Conservation (phyloP, 164 flowering plant species). For the Liquidambar formosana region DNA sequence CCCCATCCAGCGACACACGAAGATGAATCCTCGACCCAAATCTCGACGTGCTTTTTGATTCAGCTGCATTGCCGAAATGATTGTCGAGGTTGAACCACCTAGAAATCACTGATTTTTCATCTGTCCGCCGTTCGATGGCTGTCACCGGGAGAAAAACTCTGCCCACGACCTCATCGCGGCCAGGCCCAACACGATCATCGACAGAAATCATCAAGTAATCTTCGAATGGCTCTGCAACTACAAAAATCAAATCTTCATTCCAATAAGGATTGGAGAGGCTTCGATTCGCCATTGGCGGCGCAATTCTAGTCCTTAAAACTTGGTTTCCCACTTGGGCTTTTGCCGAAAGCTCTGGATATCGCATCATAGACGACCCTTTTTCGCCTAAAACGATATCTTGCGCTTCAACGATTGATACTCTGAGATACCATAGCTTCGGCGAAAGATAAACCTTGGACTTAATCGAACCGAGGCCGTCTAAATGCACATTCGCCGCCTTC, state of each 20-base stretch:
- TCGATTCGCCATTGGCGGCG: constrained; percentile 31
- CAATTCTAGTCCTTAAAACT: constrained; percentile 44
- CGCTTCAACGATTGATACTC: constrained; percentile 55
- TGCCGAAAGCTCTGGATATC: constrained; percentile 51
- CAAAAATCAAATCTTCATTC: constrained; percentile 80
- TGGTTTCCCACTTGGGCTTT: constrained; percentile 60
- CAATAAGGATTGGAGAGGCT: constrained; percentile 54
- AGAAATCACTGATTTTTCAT: constrained; percentile 53
- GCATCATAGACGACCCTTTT: constrained; percentile 34
- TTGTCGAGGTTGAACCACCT: constrained; percentile 74
- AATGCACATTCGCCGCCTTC: constrained; percentile 55
- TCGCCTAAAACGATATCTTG: constrained; percentile 52
- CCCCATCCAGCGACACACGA: constrained; percentile 61
- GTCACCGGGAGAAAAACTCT: constrained; percentile 52
- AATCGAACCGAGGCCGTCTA: constrained; percentile 49
- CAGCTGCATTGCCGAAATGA: constrained; percentile 24
- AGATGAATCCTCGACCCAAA: constrained; percentile 76
- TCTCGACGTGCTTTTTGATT: constrained; percentile 34
- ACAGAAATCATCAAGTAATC: constrained; percentile 54
- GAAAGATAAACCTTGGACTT: constrained; percentile 66
- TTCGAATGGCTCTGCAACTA: constrained; percentile 73
- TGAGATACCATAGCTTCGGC: constrained; percentile 67
- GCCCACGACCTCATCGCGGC: constrained; percentile 65
- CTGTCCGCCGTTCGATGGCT: constrained; percentile 51
- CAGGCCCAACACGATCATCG: constrained; percentile 62